Evolutionary conservation across 805 yeast species (phyloP).

Genomic region (Starmerella roubikii): DNA sequence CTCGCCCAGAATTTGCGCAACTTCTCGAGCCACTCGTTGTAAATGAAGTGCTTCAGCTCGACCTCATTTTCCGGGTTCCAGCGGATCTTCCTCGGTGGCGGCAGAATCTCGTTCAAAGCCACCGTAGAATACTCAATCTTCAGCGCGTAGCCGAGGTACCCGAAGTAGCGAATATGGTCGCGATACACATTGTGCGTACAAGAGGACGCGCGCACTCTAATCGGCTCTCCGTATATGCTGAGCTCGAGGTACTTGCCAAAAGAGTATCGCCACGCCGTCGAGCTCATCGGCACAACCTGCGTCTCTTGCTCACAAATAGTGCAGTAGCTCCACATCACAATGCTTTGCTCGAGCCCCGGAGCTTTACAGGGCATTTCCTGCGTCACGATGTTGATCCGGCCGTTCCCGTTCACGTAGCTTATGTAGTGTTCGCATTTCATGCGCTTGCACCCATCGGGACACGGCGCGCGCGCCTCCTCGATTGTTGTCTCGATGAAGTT

Average conservation of each 20-base stretch:
- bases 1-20: constrained; percentile 56
- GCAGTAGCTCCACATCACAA: constrained; percentile 87
- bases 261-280: constrained; percentile 77
- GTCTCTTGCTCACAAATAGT: constrained; percentile 61
- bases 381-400: constrained; percentile 63
- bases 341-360: constrained; percentile 50
- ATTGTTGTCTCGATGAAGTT: constrained; percentile 73
- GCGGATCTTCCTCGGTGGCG: constrained; percentile 56
- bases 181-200: constrained; percentile 74
- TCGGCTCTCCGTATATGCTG: constrained; percentile 55
- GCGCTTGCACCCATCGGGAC: constrained; percentile 75
- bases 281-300: constrained; percentile 70
- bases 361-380: constrained; percentile 45
- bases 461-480: constrained; percentile 46
- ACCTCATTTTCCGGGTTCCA: constrained; percentile 66
- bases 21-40: constrained; percentile 39
- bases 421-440: constrained; percentile 59
- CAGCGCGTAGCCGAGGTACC: constrained; percentile 63
- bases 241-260: constrained; percentile 88
- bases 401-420: constrained; percentile 78
- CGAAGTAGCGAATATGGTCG: constrained; percentile 74
- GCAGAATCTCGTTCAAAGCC: constrained; percentile 62
- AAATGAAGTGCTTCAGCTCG: constrained; percentile 50
- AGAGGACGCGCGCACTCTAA: constrained; percentile 44
- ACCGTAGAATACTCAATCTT: constrained; percentile 64